Percentiles rank a stretch among this genome's conserved stretches.
Evolutionary conservation across 1,284 basidiomycete species (phyloP).

Genomic region (Nidula niveotomentosa): DNA sequence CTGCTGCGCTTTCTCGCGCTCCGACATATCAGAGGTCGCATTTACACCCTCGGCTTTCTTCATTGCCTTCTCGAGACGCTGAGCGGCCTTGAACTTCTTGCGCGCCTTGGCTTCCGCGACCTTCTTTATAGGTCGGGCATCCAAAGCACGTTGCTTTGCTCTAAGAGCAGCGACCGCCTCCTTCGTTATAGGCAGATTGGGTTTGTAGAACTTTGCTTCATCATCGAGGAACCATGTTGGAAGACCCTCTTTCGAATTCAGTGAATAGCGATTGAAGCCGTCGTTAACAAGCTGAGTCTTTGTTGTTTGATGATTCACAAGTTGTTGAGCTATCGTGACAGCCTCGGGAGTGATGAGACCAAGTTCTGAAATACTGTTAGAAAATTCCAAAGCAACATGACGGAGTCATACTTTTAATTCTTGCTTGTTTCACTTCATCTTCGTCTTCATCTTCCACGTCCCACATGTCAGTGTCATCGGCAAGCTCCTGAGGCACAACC

Average conservation of each 20-base stretch:
- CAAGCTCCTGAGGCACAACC: constrained; percentile 65
- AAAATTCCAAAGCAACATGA: too few species aligned
- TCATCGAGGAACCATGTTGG: constrained; percentile 99
- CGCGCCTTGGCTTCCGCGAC: constrained; percentile 98
- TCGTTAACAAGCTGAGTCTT: constrained; percentile 91
- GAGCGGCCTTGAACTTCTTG: constrained; percentile 91
- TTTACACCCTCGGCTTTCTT: constrained; percentile 97
- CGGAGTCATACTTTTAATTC: constrained; percentile 68
- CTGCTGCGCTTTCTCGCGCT: constrained; percentile 92
- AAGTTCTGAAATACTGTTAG: constrained; percentile 66
- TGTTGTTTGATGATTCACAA: constrained; percentile 92
- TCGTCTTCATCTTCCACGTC: constrained; percentile 79
- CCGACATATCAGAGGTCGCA: constrained; percentile 87
- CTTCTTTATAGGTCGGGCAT: constrained; percentile 99
- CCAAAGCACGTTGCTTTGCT: constrained; percentile 90
- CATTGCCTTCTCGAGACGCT: constrained; percentile 89
- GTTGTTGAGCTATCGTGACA: constrained; percentile 87
- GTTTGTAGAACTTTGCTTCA: constrained; percentile 90
- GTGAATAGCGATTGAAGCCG: constrained; percentile 93
- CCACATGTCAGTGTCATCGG: constrained; percentile 75
- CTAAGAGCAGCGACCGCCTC: constrained; percentile 89
- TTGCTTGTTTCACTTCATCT: constrained; percentile 71
- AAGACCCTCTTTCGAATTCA: constrained; percentile 89
- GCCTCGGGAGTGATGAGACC: constrained; percentile 92
- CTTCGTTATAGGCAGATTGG: constrained; percentile 96